Evolutionary conservation across 2,329 filamentous ascomycete genomes (phyloP), one percentile per base, ranked within the genome.

Genomic region (Aquanectria penicillioides): DNA sequence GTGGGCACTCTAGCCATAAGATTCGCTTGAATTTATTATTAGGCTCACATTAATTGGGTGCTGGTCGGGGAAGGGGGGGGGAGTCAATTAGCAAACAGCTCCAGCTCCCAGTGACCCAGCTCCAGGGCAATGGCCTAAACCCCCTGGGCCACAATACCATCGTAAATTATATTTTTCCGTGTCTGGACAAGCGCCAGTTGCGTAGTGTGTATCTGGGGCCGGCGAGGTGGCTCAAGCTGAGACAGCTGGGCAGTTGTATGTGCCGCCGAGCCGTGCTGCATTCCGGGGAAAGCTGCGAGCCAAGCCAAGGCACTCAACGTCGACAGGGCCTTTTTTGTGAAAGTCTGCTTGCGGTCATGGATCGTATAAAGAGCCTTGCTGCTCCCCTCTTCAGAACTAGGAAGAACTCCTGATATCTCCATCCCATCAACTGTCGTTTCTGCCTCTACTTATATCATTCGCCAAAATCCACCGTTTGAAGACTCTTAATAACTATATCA

Each of bases 131-230:
- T 60, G 54, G 41, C 29, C 34, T 13, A 48, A 43, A 53, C 28
- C 17, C n/a, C 26, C 18, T 38, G 8, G 29, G 20, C 26, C 12
- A 26, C 41, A 38, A 38, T n/a, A n/a, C n/a, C n/a, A n/a, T n/a
- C n/a, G n/a, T n/a, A n/a, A n/a, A n/a, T n/a, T n/a, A 38, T 10
- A 15, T 57, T 53, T 37, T 23, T 49, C 47, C 51, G 51, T 44
- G 33, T 57, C 56, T 46, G 61, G 61, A 38, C 48, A 59, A 61
- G 62, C 48, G 62, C 48, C 44, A 37, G 40, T 17, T 40, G 26
- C 36, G 17, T 29, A 12, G 18, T 34, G 37, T 29, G n/a, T n/a
- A n/a, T n/a, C n/a, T n/a, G n/a, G n/a, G n/a, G n/a, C n/a, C n/a
- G n/a, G n/a, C n/a, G n/a, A n/a, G n/a, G n/a, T n/a, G n/a, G n/a